Evolutionary conservation across 1,284 basidiomycete species (phyloP), one percentile per base, ranked within the genome.

Genomic region (Papiliotrema nemorosa): DNA sequence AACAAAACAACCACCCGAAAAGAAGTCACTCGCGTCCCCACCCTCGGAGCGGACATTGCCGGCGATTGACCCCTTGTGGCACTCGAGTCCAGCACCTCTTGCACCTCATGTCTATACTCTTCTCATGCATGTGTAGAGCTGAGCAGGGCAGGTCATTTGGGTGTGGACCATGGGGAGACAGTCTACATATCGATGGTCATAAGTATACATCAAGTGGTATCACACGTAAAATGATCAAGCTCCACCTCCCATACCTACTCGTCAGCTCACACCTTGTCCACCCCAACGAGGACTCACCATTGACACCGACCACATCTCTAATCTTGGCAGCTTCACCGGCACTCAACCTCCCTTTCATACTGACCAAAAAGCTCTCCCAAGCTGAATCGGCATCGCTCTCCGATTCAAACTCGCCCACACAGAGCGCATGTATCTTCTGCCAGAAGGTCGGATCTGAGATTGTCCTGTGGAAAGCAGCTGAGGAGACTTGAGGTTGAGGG

Each of bases 401-500:
- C 54, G 79, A 77, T 2, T 80, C 80, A 63, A 83, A 87, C 59
- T 84, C 83, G 57, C 86, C 80, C 81, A 77, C 76, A 55, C 90
- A 78, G 67, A 90, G 86, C 27, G 65, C 68, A 52, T 84, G 77
- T 13, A 92, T 64, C 40, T 79, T 78, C 46, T 80, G 77, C 90
- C 90, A 93, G 68, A 90, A 91, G 42, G 76, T 79, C 0, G 88
- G 86, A 31, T 82, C 77, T 2, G 85, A 76, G n/a, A 91, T 77
- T 16, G 79, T 80, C 29, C 77, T 65, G 61, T 89, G 87, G 72
- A 86, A 91, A 1, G 63, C 54, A 22, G 62, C 62, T n/a, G 63
- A 67, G 14, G 62, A 65, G 31, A 67, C 55, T 37, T 61, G 53
- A 9, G 69, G 67, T 44, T 59, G 63, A 14, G 62, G 65, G 14